Conservation (phyloP, 768 basidiomycete species). For the Rhodotorula sphaerocarpa region DNA sequence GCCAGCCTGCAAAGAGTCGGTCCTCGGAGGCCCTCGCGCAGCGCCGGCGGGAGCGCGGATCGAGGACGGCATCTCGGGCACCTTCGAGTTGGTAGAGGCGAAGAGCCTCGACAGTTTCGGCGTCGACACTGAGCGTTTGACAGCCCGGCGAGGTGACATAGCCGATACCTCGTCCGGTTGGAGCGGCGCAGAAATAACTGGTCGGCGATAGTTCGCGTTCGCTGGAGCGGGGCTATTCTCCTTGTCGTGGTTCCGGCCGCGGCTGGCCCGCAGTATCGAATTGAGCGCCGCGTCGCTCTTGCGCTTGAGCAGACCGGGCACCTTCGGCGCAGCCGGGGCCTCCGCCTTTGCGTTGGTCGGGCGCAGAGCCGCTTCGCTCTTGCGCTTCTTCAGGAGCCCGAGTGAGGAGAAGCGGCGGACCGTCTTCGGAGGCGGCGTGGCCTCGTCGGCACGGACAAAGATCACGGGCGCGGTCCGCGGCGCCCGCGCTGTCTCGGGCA, state of each 20-base stretch:
- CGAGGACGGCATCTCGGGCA: background rate
- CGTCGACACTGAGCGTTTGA: slow-evolving; percentile 6
- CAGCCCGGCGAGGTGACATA: background rate
- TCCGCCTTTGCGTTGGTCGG: background rate
- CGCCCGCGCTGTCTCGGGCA: background rate
- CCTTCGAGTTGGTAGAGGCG: background rate
- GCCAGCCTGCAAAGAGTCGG: no score
- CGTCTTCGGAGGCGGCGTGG: slow-evolving; percentile 6
- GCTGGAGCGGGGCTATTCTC: background rate
- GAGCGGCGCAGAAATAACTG: background rate
- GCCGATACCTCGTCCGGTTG: background rate
- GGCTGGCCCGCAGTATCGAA: background rate
- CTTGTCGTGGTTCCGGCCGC: background rate
- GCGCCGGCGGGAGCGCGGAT: no score
- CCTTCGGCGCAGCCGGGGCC: background rate
- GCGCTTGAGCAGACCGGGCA: slow-evolving; percentile 7
- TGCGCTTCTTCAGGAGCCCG: slow-evolving; percentile 14
- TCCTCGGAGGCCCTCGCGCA: background rate
- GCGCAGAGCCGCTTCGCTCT: slow-evolving; percentile 19
- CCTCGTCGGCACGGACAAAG: background rate
- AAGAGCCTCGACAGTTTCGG: slow-evolving; percentile 12
- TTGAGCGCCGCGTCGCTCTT: slow-evolving; percentile 22
- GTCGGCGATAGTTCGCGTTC: background rate
- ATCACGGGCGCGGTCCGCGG: background rate
- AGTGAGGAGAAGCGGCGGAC: slow-evolving; percentile 16